Base-by-base conservation (phyloP, 257 asterid genomes). In the Henckelia pumila region DNA sequence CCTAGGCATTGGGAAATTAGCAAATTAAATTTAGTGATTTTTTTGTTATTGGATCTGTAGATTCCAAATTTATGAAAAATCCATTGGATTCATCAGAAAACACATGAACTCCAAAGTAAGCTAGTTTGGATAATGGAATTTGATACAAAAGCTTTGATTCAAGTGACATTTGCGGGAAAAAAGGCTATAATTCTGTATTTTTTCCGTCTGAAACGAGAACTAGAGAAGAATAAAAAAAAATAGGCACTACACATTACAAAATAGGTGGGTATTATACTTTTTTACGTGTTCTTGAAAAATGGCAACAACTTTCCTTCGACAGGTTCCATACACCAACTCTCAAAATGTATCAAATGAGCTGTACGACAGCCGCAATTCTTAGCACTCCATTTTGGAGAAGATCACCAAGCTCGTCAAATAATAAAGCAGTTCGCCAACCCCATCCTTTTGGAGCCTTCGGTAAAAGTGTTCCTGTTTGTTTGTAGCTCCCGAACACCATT, bases 371-470 rank as follows among this genome's bases (percentile, higher is more conserved):
- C 62, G 99, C 96, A 60, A 90, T 73, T 33, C 99, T 83, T 2
- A 94, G 85, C 32, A 95, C 85, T 25, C 95, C 97, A 8, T 88
- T 85, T 71, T 90, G 97, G 74, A 90, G 92, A 56, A 84, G 96
- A 71, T 90, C 96, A 0, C 86, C 85, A 8, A 94, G 95, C 79
- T 94, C 96, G 21, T 90, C 84, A 47, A 93, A 94, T 58, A 88
- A 61, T 75, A 94, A 78, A 25, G 99, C 96, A 1, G 99, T 82
- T 63, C 99, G 94, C 99, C 99, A 94, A 40, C 99, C 99, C 97
- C 99, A 90, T 73, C 99, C 99, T 67, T 94, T 94, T 44, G 99
- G 99, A 67, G 97, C 97, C 81, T 94, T 94, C 9, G 99, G 97
- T 22, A 94, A 77, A 72, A 94, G 97, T 14, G 97, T 91, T 76